Conservation (phyloP, 805 yeast species). For the Priceomyces haplophilus region DNA sequence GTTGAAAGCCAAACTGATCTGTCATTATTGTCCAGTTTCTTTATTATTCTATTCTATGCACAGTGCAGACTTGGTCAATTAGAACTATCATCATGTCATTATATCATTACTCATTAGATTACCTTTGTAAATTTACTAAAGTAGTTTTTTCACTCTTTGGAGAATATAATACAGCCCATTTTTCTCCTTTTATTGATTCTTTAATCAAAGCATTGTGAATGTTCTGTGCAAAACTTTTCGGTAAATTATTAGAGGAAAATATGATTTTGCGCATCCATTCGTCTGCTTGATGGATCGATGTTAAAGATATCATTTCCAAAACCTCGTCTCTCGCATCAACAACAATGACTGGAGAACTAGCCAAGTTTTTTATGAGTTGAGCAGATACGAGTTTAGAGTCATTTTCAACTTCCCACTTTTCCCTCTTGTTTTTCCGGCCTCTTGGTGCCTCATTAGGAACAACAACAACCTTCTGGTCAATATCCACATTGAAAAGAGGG, state of each 20-base stretch:
- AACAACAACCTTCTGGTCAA: conserved; percentile 56
- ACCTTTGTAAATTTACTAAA: conserved; percentile 56
- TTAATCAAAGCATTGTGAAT: conserved; percentile 70
- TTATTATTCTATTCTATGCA: not conserved
- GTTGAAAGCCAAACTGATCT: too few species aligned
- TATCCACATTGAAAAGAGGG: conserved; percentile 30
- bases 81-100: conserved; percentile 1
- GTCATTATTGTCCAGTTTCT: not conserved
- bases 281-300: conserved; percentile 72
- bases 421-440: conserved; percentile 72
- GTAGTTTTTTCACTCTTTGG: conserved; percentile 69
- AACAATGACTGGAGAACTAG: conserved; percentile 68
- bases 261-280: conserved; percentile 84
- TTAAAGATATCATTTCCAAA: conserved; percentile 74
- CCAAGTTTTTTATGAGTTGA: conserved; percentile 50
- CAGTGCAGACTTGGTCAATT: not conserved
- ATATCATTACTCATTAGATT: conserved; percentile 7
- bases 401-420: conserved; percentile 74
- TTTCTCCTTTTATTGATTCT: conserved; percentile 68
- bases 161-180: conserved; percentile 74
- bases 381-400: conserved; percentile 62
- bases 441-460: conserved; percentile 80
- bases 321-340: conserved; percentile 84
- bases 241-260: conserved; percentile 69
- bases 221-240: conserved; percentile 73